Evolutionary conservation across 164 flowering plant species (phyloP).

Genomic region (Brasenia schreberi): DNA sequence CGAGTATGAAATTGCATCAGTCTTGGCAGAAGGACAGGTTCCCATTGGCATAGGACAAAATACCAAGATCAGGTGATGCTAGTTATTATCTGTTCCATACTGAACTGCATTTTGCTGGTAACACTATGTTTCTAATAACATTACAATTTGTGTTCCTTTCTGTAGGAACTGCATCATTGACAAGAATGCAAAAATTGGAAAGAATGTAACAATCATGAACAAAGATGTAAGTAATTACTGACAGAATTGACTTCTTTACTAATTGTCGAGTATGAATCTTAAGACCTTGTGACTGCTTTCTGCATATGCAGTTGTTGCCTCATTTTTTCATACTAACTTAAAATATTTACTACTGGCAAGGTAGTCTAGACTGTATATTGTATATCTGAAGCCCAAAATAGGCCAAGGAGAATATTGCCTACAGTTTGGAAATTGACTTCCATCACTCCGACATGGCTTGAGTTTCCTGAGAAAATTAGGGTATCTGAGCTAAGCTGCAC

Average conservation of each 20-base stretch:
- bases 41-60: slow-evolving; percentile 85
- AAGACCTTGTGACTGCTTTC: not conserved
- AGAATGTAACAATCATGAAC: slow-evolving; percentile 60
- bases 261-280: not conserved
- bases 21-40: slow-evolving; percentile 81
- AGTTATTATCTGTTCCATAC: no score
- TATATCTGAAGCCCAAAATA: not conserved
- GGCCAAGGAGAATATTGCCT: no score
- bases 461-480: not conserved
- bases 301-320: not conserved
- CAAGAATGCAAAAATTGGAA: slow-evolving; percentile 95
- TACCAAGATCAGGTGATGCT: slow-evolving; percentile 64
- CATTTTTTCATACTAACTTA: not conserved
- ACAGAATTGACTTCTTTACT: not conserved
- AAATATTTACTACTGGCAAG: not conserved
- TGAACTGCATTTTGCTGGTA: not conserved
- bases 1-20: slow-evolving; percentile 81
- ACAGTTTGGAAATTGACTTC: no score
- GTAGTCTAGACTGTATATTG: not conserved
- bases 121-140: no score
- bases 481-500: not conserved
- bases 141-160: not conserved
- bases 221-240: slow-evolving; percentile 42
- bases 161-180: slow-evolving; percentile 88
- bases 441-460: no score